A percentile compares a stretch with the other conserved stretches of the same genome.
phyloP scores from a whole-genome alignment of 768 basidiomycete species.

The Suillus occidentalis region DNA sequence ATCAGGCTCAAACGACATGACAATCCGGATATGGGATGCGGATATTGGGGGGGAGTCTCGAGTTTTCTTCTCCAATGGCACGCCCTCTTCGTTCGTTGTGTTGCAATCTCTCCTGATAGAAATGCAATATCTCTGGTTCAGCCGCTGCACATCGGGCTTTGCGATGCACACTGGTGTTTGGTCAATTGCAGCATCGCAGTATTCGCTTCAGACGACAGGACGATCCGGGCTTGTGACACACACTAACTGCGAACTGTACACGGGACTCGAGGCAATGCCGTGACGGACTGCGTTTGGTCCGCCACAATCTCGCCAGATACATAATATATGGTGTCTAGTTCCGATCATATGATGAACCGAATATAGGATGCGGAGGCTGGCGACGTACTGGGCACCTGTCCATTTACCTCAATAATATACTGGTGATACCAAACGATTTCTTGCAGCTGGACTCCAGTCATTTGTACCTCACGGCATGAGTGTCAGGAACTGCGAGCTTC shows the following conservation, averaged over 20 bases:
- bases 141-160: not conserved
- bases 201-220: too few species aligned
- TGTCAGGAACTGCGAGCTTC: not conserved
- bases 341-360: constrained; percentile 22
- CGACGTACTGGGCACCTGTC: not conserved
- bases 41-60: not conserved
- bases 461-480: not conserved
- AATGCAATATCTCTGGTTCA: not conserved
- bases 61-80: not conserved
- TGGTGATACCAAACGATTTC: not conserved
- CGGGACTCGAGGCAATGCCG: too few species aligned
- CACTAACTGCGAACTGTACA: too few species aligned
- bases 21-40: constrained; percentile 27
- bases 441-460: not conserved
- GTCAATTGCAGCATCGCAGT: too few species aligned
- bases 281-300: too few species aligned
- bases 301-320: too few species aligned
- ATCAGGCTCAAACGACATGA: constrained; percentile 28
- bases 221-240: too few species aligned
- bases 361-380: constrained; percentile 18
- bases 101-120: not conserved
- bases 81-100: too few species aligned
- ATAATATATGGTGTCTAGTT: too few species aligned
- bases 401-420: not conserved
- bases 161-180: not conserved